Percentiles rank a stretch among this genome's conserved stretches.
Conservation (phyloP, 2,329 filamentous ascomycete species). For the Exserohilum turcica region DNA sequence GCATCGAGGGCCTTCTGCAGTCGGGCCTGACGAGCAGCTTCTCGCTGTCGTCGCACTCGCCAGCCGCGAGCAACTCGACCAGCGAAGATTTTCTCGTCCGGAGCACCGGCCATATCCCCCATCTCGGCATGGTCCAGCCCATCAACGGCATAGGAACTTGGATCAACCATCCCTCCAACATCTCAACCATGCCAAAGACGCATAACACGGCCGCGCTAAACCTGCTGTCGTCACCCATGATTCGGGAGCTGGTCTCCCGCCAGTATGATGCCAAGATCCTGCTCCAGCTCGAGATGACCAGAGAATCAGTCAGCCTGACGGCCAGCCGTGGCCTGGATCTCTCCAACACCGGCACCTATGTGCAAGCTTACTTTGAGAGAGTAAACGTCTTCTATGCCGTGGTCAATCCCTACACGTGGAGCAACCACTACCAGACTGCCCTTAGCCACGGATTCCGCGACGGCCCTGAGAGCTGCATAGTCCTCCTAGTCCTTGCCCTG, state of each 20-base stretch:
- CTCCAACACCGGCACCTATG: slow-evolving; percentile 74
- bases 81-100: slow-evolving; percentile 51
- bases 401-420: slow-evolving; percentile 82
- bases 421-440: slow-evolving; percentile 74
- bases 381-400: slow-evolving; percentile 88
- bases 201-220: slow-evolving; percentile 82
- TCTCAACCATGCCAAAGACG: slow-evolving; percentile 83
- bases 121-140: slow-evolving; percentile 47
- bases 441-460: slow-evolving; percentile 77
- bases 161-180: slow-evolving; percentile 67
- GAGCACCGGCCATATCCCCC: slow-evolving; percentile 45
- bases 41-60: slow-evolving; percentile 62
- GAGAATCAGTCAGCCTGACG: slow-evolving; percentile 70
- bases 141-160: slow-evolving; percentile 71
- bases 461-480: slow-evolving; percentile 81
- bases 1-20: slow-evolving; percentile 80
- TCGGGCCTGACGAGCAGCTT: slow-evolving; percentile 65
- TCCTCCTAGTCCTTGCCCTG: slow-evolving; percentile 76
- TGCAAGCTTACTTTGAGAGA: slow-evolving; percentile 78
- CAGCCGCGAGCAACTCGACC: slow-evolving; percentile 51
- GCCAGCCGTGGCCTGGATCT: slow-evolving; percentile 70
- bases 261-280: slow-evolving; percentile 83
- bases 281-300: slow-evolving; percentile 78
- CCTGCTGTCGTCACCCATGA: slow-evolving; percentile 79
- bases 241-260: slow-evolving; percentile 75